phyloP scores from a whole-genome alignment of 805 yeast genomes.

The Komagataella ulmi region DNA sequence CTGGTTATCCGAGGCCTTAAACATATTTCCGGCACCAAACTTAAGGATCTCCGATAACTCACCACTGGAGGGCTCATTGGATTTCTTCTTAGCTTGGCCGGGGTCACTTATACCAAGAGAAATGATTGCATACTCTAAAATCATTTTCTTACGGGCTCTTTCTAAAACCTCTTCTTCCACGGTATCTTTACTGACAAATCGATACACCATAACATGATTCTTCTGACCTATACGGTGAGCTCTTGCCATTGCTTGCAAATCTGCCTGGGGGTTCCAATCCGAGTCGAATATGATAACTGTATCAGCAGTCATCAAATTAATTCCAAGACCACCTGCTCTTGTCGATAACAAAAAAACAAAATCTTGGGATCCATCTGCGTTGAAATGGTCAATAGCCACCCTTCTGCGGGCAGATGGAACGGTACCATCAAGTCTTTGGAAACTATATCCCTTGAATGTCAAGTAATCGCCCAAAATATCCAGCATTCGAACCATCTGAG shows the following conservation, averaged over 20 bases:
- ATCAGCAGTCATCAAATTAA: constrained; percentile 97
- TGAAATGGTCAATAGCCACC: constrained; percentile 91
- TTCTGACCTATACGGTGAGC: constrained; percentile 99
- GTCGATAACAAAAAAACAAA: constrained; percentile 85
- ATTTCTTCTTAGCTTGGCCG: constrained; percentile 33
- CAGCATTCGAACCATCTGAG: constrained; percentile 95
- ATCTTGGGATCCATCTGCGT: constrained; percentile 86
- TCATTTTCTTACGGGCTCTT: constrained; percentile 96
- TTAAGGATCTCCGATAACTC: constrained; percentile 89
- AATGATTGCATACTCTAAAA: constrained; percentile 93
- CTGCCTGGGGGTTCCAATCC: constrained; percentile 99
- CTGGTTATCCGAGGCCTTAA: constrained; percentile 88
- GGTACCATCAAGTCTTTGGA: constrained; percentile 94
- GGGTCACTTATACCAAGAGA: constrained; percentile 90
- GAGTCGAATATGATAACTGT: constrained; percentile 96
- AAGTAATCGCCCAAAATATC: constrained; percentile 92
- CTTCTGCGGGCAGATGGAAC: constrained; percentile 89
- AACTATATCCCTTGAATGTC: constrained; percentile 72
- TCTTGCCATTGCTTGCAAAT: constrained; percentile 98
- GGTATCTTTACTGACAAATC: constrained; percentile 96
- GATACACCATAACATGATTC: constrained; percentile 92
- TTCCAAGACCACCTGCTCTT: constrained; percentile 98
- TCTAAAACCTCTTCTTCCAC: constrained; percentile 96
- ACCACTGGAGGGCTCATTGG: constrained; percentile 65
- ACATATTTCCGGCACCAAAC: constrained; percentile 98